Evolutionary conservation across 768 basidiomycete species (phyloP).

Genomic region (Psilocybe subaeruginosa): DNA sequence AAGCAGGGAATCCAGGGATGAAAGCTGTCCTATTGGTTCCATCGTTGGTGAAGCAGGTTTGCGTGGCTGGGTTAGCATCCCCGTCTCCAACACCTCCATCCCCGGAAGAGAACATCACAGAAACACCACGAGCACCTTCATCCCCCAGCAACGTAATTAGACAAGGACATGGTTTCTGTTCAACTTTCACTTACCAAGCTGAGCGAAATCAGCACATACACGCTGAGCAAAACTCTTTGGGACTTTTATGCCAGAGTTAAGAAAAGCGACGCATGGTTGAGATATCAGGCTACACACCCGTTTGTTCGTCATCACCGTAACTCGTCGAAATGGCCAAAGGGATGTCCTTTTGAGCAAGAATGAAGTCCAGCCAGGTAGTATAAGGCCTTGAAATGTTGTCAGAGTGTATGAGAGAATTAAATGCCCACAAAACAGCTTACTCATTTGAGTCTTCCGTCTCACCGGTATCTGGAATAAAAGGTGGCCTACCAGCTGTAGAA

Average conservation of each 20-base stretch:
- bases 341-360: conserved; percentile 43
- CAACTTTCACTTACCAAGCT: conserved; percentile 49
- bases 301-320: conserved; percentile 72
- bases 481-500: conserved; percentile 64
- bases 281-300: conserved; percentile 38
- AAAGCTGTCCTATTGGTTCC: conserved; percentile 57
- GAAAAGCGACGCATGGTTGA: neutral
- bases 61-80: conserved; percentile 48
- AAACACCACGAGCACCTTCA: conserved; percentile 63
- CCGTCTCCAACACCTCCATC: conserved; percentile 71
- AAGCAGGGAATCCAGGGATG: conserved; percentile 61
- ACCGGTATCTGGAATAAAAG: conserved; percentile 49
- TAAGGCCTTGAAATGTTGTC: conserved; percentile 27
- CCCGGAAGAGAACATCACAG: conserved; percentile 64
- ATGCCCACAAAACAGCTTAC: conserved; percentile 20
- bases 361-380: conserved; percentile 58
- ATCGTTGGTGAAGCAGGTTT: conserved; percentile 59
- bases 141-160: neutral
- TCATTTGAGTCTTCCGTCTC: conserved; percentile 42
- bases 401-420: neutral
- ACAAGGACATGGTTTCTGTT: neutral
- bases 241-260: conserved; percentile 35
- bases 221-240: conserved; percentile 55
- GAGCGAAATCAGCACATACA: conserved; percentile 59
- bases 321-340: conserved; percentile 69